Evolutionary conservation across 2,329 filamentous ascomycete species (phyloP).

Genomic region (Xylaria sp.): DNA sequence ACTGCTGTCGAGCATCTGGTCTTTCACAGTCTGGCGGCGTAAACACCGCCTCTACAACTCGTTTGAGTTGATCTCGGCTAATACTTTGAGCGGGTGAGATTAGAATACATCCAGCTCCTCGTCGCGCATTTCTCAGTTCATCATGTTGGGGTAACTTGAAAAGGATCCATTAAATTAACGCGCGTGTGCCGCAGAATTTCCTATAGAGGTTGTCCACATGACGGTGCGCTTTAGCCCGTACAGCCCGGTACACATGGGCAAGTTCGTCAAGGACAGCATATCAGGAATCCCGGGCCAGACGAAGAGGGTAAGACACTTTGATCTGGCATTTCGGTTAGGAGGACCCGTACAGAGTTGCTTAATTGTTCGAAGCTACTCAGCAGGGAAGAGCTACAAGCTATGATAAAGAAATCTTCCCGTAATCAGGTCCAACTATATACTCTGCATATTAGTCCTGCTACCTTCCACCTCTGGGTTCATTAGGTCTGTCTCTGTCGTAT

Average conservation of each 20-base stretch:
- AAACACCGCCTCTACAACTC: neutral
- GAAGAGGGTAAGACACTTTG: neutral
- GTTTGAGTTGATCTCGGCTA: neutral
- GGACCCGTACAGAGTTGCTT: neutral
- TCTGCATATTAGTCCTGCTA: neutral
- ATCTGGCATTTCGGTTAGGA: neutral
- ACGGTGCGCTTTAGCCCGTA: neutral
- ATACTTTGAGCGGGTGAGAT: neutral
- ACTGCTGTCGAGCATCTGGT: neutral
- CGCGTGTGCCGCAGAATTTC: neutral
- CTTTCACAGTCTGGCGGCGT: neutral
- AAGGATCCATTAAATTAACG: neutral
- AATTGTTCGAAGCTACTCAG: neutral
- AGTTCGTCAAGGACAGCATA: neutral
- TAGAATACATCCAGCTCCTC: neutral
- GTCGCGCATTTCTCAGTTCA: neutral
- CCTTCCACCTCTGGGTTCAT: neutral
- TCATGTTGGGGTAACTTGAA: neutral
- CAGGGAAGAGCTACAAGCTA: neutral
- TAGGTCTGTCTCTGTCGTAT: conserved; percentile 54
- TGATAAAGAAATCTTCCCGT: neutral
- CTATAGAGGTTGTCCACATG: neutral
- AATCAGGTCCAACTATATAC: neutral
- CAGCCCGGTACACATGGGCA: neutral
- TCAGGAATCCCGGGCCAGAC: neutral